Conservation (phyloP, 805 yeast species). For the Zygotorulaspora danielsina region DNA sequence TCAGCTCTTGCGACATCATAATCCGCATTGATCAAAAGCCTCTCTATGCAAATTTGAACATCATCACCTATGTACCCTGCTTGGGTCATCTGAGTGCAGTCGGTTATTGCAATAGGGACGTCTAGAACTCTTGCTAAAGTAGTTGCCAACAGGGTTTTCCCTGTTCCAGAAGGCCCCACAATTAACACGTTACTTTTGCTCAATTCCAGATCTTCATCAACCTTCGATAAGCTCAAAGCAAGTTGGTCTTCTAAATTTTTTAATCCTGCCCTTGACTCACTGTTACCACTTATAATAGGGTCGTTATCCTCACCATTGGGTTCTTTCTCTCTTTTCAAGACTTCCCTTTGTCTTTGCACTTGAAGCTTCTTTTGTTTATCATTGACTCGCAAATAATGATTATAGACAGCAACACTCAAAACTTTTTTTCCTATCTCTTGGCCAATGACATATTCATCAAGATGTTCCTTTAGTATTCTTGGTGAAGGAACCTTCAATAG, state of each 20-base stretch:
- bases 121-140: constrained; percentile 49
- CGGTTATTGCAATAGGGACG: constrained; percentile 56
- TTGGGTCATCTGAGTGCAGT: constrained; percentile 59
- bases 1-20: constrained; percentile 51
- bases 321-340: constrained; percentile 31
- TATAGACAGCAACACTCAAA: constrained; percentile 58
- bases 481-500: constrained; percentile 44
- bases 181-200: constrained; percentile 54
- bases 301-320: constrained; percentile 24
- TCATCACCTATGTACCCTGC: constrained; percentile 67
- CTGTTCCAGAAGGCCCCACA: constrained; percentile 60
- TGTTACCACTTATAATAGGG: constrained; percentile 19
- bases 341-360: constrained; percentile 26
- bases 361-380: constrained; percentile 38
- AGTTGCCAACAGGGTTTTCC: constrained; percentile 54
- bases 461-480: constrained; percentile 39
- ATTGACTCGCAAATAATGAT: constrained; percentile 49
- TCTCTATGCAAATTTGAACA: constrained; percentile 53
- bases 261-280: constrained; percentile 34
- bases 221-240: constrained; percentile 21
- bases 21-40: constrained; percentile 46
- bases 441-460: constrained; percentile 53
- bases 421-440: constrained; percentile 54
- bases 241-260: constrained; percentile 31
- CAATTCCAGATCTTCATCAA: constrained; percentile 43